A percentile compares a stretch with the other conserved stretches of the same genome.
Evolutionary conservation across 2,329 filamentous ascomycete species (phyloP).

Genomic region (Fusarium continuum): DNA sequence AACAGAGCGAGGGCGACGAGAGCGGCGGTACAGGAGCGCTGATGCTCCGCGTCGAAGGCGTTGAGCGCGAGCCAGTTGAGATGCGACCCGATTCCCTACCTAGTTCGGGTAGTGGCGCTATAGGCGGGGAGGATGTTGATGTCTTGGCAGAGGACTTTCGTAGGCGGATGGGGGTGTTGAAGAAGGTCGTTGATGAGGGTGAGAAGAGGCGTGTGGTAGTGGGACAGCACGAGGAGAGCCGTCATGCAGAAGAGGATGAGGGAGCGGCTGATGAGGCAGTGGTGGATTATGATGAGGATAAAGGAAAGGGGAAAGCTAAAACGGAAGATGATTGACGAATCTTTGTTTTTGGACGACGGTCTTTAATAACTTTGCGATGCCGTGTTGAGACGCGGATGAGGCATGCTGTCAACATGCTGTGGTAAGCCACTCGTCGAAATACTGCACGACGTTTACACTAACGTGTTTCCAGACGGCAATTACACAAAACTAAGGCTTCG

Average conservation of each 20-base stretch:
- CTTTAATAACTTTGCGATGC: background rate
- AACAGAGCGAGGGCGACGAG: constrained; percentile 51
- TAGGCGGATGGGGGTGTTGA: constrained; percentile 63
- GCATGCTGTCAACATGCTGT: background rate
- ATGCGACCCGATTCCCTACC: constrained; percentile 40
- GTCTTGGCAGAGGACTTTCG: constrained; percentile 66
- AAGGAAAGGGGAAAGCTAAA: constrained; percentile 19
- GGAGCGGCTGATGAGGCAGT: constrained; percentile 30
- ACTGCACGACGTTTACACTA: background rate
- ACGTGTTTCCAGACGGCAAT: background rate
- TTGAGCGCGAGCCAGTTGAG: constrained; percentile 50
- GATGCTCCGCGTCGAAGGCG: constrained; percentile 51
- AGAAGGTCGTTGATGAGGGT: constrained; percentile 62
- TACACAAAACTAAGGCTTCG: background rate
- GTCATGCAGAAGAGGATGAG: constrained; percentile 9
- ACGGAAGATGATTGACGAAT: constrained; percentile 17
- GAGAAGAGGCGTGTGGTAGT: constrained; percentile 54
- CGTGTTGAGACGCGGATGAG: background rate
- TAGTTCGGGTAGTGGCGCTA: constrained; percentile 46
- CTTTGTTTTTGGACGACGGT: background rate
- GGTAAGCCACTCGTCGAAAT: background rate
- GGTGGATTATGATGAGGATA: constrained; percentile 29
- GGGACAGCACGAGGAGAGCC: constrained; percentile 23
- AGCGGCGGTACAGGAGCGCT: constrained; percentile 40
- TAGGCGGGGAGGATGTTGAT: constrained; percentile 58